Base-by-base conservation (phyloP, 495 filamentous ascomycete genomes). In the Opeltia flavorubescens region DNA sequence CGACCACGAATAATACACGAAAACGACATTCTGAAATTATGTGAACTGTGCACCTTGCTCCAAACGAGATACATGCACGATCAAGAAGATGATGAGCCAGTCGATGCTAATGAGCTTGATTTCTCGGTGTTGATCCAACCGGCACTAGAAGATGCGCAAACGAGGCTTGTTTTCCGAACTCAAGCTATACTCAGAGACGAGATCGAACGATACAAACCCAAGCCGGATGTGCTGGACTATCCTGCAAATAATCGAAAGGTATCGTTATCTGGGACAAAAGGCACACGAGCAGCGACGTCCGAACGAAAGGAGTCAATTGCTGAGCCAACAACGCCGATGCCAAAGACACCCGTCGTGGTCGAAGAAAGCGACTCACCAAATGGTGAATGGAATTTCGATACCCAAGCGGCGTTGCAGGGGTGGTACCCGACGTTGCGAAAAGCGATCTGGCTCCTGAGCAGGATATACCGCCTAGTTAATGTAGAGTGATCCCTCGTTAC, bases 391-490 rank as follows among this genome's bases (percentile, higher is more conserved):
- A 72, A 68, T 67, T 67, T 74, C 42, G 69, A 74, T 27, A 69
- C 69, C 5, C 66, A 72, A 49, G 67, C 61, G 25, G 63, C 66
- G 6, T 61, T 69, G 18, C 60, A 66, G 47, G 70, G 64, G 12
- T 75, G 66, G 76, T 84, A 71, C 68, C 83, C 84, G 0, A 83
- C 84, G 0, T 65, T 87, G 18, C 75, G 79, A 51, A 82, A 80
- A 54, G 84, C 86, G 0, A 80, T 91, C 17, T 86, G 86, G 74
- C 76, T 94, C 1, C 71, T 94, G 8, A 83, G 79, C 55, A 71
- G 84, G 57, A 89, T 91, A 54, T 89, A 94, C 60, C 82, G 85
- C 57, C 69, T 84, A 59, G 77, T 89, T 24, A 81, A 87, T 63
- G 84, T 83, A 65, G 61, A 75, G 15, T 21, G 20, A 36, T 25